phyloP scores from a whole-genome alignment of 306 rosid genomes.

The Castanea mollissima region DNA sequence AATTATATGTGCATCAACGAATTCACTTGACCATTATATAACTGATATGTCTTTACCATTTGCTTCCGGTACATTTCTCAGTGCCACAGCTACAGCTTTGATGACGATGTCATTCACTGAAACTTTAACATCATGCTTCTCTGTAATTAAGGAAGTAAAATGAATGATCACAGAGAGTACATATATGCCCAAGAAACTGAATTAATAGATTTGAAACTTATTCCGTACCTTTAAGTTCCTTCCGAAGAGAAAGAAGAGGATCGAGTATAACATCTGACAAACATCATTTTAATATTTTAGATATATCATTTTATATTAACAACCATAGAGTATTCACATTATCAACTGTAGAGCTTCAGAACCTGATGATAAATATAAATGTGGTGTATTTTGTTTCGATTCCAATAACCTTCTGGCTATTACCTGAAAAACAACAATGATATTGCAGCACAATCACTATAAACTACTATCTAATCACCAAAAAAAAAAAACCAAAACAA shows the following conservation, averaged over 20 bases:
- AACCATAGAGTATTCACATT: slow-evolving; percentile 3
- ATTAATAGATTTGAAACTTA: slow-evolving; percentile 10
- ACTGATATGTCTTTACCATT: slow-evolving; percentile 58
- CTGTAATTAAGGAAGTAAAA: slow-evolving; percentile 49
- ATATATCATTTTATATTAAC: slow-evolving; percentile 15
- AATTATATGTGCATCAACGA: not conserved
- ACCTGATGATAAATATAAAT: slow-evolving; percentile 90
- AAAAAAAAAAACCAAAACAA: not conserved
- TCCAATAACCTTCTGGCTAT: slow-evolving; percentile 89
- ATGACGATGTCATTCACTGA: slow-evolving; percentile 94
- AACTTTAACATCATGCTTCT: slow-evolving; percentile 85
- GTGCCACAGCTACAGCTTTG: slow-evolving; percentile 91
- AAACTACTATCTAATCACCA: not conserved
- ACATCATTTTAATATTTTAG: slow-evolving; percentile 30
- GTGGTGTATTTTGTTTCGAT: slow-evolving; percentile 89
- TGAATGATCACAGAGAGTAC: slow-evolving; percentile 23
- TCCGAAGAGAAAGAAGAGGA: slow-evolving; percentile 91
- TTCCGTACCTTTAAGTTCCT: slow-evolving; percentile 79
- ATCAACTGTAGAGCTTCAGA: slow-evolving; percentile 21
- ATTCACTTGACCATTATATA: not conserved
- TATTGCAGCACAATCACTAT: slow-evolving; percentile 1
- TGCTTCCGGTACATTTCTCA: slow-evolving; percentile 86
- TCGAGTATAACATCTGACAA: slow-evolving; percentile 75
- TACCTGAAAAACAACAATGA: slow-evolving; percentile 52
- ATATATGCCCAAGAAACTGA: slow-evolving; percentile 14